Conservation (phyloP, 495 filamentous ascomycete genomes). For the Penicillium malachiteum region DNA sequence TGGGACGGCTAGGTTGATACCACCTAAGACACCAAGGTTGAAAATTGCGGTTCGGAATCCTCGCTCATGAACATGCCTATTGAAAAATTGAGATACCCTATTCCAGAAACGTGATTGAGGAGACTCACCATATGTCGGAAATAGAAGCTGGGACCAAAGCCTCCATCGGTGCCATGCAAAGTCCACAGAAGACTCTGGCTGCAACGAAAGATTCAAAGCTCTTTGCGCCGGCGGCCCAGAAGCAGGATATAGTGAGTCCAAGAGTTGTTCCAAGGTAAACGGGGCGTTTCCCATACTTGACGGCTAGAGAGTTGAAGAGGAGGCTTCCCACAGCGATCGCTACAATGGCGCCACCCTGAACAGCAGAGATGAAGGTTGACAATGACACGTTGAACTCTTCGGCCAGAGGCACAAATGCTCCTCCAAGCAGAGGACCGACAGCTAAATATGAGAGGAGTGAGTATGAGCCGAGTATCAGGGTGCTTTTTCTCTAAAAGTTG, state of each 20-base stretch:
- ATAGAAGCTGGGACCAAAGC: slow-evolving; percentile 33
- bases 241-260: slow-evolving; percentile 56
- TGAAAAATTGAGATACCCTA: neutral
- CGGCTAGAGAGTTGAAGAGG: slow-evolving; percentile 61
- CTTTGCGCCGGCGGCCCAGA: slow-evolving; percentile 60
- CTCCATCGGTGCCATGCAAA: slow-evolving; percentile 34
- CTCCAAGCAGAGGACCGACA: slow-evolving; percentile 37
- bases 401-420: slow-evolving; percentile 34
- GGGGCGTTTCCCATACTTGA: slow-evolving; percentile 63
- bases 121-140: slow-evolving; percentile 24
- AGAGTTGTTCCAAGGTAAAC: slow-evolving; percentile 58
- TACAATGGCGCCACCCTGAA: slow-evolving; percentile 29
- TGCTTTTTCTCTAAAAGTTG: neutral
- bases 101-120: neutral
- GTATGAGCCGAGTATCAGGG: too few species aligned
- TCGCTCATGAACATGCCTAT: slow-evolving; percentile 60
- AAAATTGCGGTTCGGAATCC: slow-evolving; percentile 64
- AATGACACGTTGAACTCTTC: slow-evolving; percentile 35
- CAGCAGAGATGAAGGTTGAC: slow-evolving; percentile 33
- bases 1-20: slow-evolving; percentile 42
- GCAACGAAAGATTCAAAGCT: slow-evolving; percentile 58
- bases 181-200: slow-evolving; percentile 35
- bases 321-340: slow-evolving; percentile 55
- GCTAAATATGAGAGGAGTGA: slow-evolving; percentile 19
- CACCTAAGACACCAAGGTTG: slow-evolving; percentile 58